phyloP scores from a whole-genome alignment of 163 green algal species.

The Coccomyxa subellipsoidea region DNA sequence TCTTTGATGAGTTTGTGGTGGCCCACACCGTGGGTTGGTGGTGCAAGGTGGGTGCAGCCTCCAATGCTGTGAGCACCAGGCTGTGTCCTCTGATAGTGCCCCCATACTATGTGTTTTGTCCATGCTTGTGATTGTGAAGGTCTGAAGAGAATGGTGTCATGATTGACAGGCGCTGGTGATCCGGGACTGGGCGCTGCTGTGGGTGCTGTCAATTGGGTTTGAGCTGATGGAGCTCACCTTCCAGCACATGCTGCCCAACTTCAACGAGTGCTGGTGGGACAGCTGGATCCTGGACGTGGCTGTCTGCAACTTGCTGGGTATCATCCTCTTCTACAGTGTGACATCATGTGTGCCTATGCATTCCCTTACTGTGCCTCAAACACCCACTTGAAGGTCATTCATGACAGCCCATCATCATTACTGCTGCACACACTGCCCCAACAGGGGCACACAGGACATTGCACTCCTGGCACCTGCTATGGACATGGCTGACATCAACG shows the following conservation, averaged over 20 bases:
- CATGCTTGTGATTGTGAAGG: no score
- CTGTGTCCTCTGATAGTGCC: no score
- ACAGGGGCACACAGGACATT: no score
- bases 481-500: no score
- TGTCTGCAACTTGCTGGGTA: slow-evolving; percentile 82
- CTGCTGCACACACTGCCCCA: no score
- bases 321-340: no score
- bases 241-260: slow-evolving; percentile 93
- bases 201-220: slow-evolving; percentile 66
- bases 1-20: slow-evolving; percentile 92
- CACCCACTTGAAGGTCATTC: neutral
- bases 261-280: slow-evolving; percentile 97
- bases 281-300: slow-evolving; percentile 88
- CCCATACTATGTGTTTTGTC: no score
- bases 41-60: neutral
- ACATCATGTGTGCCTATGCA: neutral
- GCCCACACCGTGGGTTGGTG: slow-evolving; percentile 84
- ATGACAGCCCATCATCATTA: neutral
- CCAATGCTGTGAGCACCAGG: no score
- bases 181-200: slow-evolving; percentile 73
- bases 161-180: slow-evolving; percentile 71
- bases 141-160: no score
- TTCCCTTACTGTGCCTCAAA: neutral
- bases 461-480: no score
- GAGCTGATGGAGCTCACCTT: slow-evolving; percentile 89